Base-by-base conservation (phyloP, 148 eudicot species). In the Arbutus unedo region DNA sequence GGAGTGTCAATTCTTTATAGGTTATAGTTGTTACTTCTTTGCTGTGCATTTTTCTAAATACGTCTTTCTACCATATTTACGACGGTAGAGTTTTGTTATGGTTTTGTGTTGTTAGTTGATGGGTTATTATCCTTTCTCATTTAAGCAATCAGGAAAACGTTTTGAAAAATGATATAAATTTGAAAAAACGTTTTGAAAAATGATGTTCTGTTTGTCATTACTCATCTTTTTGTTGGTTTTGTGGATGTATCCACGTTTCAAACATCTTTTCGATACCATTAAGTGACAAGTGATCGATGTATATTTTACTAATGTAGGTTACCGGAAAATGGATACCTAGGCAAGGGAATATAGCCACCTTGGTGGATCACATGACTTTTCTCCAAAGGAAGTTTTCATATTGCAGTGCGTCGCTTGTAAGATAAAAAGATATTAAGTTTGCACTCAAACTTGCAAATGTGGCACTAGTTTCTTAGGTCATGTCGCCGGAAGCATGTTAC, bases 401-500 rank as follows among this genome's bases (percentile, higher is more conserved):
- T 70, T 83, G 84, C 57, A 74, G 45, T 10, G 59, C 86, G 25
- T 56, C 51, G 83, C 84, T 89, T 43, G 90, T 91, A 81, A 49
- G 82, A 44, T 79, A 56, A 62, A 79, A 82, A 18, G 82, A 88
- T 81, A 77, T 90, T 14, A 89, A 91, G 83, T 85, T 85, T 84
- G 93, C 90, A 21, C 86, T 84, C 79, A 82, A 89, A 87, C 92
- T 91, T 81, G 97, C 95, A 53, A 86, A 85, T 78, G 88, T 90
- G 84, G 95, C 97, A 75, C 85, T 91, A 74, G 83, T 60, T 50
- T 85, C 87, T 74, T 88, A 90, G 77, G 49, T 78, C 70, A 83
- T 76, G 74, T 23, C 71, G 68, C 50, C 84, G 45, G 73, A 66
- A 76, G 88, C 81, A 62, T 81, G 38, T 75, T n/a, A n/a, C n/a